These are phyloP conservation scores for Populus hybrid DNA, from an alignment of 441 rosid genomes.

Conservation along the genomic window DNA sequence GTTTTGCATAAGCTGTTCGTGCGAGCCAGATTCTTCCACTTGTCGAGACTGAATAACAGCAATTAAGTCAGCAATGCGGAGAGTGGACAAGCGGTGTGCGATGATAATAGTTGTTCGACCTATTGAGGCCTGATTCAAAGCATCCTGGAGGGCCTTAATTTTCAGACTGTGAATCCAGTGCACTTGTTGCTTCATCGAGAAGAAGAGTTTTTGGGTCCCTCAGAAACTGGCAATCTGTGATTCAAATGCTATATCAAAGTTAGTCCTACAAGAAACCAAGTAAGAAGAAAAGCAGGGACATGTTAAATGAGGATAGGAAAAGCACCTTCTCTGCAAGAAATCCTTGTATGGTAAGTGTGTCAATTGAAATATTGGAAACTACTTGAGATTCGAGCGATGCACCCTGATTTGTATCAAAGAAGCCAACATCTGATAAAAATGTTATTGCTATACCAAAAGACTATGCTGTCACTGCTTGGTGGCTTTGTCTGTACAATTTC, in stretches of 20 bases:
- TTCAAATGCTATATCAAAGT: neutral
- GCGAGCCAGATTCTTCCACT: slow-evolving; percentile 30
- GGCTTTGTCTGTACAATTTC: neutral
- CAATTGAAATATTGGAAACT: neutral
- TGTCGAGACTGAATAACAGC: slow-evolving; percentile 22
- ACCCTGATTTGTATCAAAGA: neutral
- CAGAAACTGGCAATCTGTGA: slow-evolving; percentile 17
- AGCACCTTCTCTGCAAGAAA: neutral
- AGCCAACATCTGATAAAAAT: neutral
- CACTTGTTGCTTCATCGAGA: slow-evolving; percentile 29
- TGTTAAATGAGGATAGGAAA: neutral
- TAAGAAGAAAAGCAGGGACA: neutral
- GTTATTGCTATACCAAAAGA: neutral
- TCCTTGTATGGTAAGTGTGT: neutral
- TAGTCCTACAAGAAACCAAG: neutral
- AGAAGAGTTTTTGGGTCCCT: slow-evolving; percentile 27
- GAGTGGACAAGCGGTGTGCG: slow-evolving; percentile 26
- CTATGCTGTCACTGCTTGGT: neutral
- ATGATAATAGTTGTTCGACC: slow-evolving; percentile 31
- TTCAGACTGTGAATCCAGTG: slow-evolving; percentile 26
- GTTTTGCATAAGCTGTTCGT: slow-evolving; percentile 14
- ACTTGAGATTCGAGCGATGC: neutral
- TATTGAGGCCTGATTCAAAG: slow-evolving; percentile 18
- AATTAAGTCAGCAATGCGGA: slow-evolving; percentile 23
- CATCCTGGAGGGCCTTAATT: slow-evolving; percentile 25